Evolutionary conservation across 78 protist species (phyloP).

Genomic region (Polysphondylium violaceum): DNA sequence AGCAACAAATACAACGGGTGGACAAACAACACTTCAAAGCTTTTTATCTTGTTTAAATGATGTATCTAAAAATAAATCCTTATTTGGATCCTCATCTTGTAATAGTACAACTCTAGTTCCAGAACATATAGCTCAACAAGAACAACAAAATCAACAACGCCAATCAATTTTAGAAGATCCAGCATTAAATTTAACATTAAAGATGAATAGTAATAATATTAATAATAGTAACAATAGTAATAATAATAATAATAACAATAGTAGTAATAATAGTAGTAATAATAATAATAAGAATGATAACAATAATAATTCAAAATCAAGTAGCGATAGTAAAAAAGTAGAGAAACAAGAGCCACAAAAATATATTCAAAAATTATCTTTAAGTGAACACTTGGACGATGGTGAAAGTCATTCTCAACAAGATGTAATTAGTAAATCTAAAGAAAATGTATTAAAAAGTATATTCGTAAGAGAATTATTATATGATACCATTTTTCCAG

Average conservation of each 20-base stretch:
- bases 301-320: background rate
- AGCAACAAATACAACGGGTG: too few relatives aligned
- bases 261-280: background rate
- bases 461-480: slow-evolving; percentile 28
- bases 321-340: background rate
- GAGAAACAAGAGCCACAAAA: background rate
- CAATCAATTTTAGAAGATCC: background rate
- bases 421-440: background rate
- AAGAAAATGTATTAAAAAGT: slow-evolving; percentile 36
- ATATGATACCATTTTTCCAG: slow-evolving; percentile 29
- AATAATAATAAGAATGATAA: background rate
- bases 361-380: background rate
- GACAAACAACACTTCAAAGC: too few relatives aligned
- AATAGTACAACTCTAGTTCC: too few relatives aligned
- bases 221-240: background rate
- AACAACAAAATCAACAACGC: background rate
- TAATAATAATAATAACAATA: background rate
- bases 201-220: too few relatives aligned
- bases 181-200: background rate
- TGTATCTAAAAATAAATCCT: too few relatives aligned
- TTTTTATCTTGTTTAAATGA: too few relatives aligned
- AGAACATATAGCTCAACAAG: background rate
- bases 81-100: too few relatives aligned
- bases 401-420: background rate
- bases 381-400: too few relatives aligned